Base-by-base conservation (phyloP, 768 basidiomycete species). In the Cystofilobasidium capitatum region DNA sequence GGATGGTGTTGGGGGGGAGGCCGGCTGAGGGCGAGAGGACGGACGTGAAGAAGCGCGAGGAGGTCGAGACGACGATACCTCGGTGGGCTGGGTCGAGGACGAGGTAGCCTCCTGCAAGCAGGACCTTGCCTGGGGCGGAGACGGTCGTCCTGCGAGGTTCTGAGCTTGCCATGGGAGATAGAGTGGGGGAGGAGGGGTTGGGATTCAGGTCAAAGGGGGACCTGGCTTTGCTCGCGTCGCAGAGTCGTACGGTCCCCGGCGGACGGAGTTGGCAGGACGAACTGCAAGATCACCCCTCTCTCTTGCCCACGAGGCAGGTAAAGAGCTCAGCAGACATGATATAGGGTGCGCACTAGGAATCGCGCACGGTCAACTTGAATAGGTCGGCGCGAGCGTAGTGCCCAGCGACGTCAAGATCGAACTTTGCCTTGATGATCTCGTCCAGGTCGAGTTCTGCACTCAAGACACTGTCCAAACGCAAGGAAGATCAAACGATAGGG, bases 101-200 rank as follows among this genome's bases (percentile, higher is more conserved):
- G 71, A 99, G 88, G 79, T 98, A 99, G 1, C 96, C 96, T 2
- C 96, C 96, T 13, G 93, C 91, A 64, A 96, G 77, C 64, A 99
- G 83, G 60, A 96, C 93, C 78, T 99, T 99, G 70, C 94, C 94
- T 13, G 94, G 89, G 0, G 92, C 84, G 39, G 93, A 97, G 69
- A 96, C 83, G 61, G 65, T 66, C 17, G 65, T 66, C 13, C 63
- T 49, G 9, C 47, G 47, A 2, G 47, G 8, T 26, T 22, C 14
- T 2, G 14, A 26, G 17, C 29, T 2, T 26, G 49, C 24, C 24
- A 12, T n/a, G 6, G 22, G 24, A 3, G 49, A 51, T n/a, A n/a
- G n/a, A n/a, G n/a, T n/a, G 49, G n/a, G 13, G 49, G 49, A 51
- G 24, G 49, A 51, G 49, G 49, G 4, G 44, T 16, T n/a, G 24